Percentiles rank a stretch among this genome's conserved stretches.
Evolutionary conservation across 805 yeast genomes (phyloP).

Genomic region (Lipomyces oligophaga): DNA sequence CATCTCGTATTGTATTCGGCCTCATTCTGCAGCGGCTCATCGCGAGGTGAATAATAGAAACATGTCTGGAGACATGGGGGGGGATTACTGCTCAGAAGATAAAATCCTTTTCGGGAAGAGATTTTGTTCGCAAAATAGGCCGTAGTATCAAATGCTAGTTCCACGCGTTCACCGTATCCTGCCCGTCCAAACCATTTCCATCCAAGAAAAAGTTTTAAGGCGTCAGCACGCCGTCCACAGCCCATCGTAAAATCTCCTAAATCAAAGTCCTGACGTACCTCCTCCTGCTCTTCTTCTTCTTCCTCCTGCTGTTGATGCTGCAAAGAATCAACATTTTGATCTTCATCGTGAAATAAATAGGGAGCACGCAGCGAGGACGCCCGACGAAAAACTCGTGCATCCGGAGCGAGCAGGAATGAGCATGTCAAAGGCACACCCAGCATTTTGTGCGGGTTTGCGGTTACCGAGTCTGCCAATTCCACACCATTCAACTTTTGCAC

Average conservation of each 20-base stretch:
- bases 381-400: slow-evolving; percentile 58
- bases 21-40: slow-evolving; percentile 33
- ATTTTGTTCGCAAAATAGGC: slow-evolving; percentile 55
- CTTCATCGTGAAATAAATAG: slow-evolving; percentile 70
- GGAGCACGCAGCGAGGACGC: slow-evolving; percentile 79
- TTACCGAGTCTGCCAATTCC: slow-evolving; percentile 67
- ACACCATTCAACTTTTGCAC: slow-evolving; percentile 54
- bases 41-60: slow-evolving; percentile 60
- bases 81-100: slow-evolving; percentile 51
- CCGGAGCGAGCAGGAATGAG: slow-evolving; percentile 70
- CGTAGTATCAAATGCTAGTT: slow-evolving; percentile 67
- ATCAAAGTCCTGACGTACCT: slow-evolving; percentile 56
- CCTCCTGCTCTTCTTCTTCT: too few species aligned
- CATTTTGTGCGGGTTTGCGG: slow-evolving; percentile 83
- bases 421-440: slow-evolving; percentile 72
- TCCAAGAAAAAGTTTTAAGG: slow-evolving; percentile 69
- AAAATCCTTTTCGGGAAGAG: slow-evolving; percentile 44
- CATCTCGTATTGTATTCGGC: slow-evolving; percentile 44
- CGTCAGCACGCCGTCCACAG: slow-evolving; percentile 82
- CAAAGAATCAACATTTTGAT: too few species aligned
- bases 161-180: slow-evolving; percentile 64
- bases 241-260: slow-evolving; percentile 91
- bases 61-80: slow-evolving; percentile 84
- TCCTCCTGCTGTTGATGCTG: too few species aligned
- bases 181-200: slow-evolving; percentile 63